Percentiles rank a stretch among this genome's conserved stretches.
Conservation (phyloP, 2,329 filamentous ascomycete genomes). For the Pseudopithomyces maydicus region DNA sequence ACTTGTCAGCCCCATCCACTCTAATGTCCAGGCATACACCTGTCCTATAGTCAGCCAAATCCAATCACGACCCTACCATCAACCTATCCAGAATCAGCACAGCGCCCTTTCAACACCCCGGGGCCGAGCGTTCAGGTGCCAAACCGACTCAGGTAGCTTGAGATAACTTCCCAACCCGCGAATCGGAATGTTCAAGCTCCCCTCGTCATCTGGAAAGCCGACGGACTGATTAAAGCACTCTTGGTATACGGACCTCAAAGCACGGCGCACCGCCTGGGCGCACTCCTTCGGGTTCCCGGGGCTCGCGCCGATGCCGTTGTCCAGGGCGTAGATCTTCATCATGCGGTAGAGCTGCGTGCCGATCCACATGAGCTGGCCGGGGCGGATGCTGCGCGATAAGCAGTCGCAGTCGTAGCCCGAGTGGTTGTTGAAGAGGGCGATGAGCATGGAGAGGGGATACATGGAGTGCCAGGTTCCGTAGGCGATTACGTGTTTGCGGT, state of each 20-base stretch:
- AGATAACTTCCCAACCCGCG: background rate
- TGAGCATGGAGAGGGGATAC: background rate
- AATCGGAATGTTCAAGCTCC: background rate
- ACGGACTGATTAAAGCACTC: background rate
- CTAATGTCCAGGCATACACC: background rate
- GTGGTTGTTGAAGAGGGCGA: background rate
- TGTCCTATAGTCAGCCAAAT: background rate
- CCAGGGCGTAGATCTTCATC: background rate
- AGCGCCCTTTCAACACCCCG: background rate
- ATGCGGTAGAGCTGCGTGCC: background rate
- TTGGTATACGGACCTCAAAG: conserved; percentile 3
- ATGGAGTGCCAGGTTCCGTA: conserved; percentile 1
- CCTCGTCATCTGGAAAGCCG: background rate
- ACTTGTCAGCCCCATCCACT: too few species aligned
- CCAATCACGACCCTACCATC: background rate
- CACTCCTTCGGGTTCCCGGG: background rate
- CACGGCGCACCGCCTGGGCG: background rate
- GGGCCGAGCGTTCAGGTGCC: background rate
- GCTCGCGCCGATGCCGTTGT: background rate
- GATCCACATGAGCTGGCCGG: background rate
- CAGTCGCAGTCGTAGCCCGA: conserved; percentile 2
- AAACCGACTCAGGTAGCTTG: background rate
- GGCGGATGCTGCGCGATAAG: background rate
- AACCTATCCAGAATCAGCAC: background rate
- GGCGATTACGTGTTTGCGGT: background rate